Percentiles rank a stretch among this genome's conserved stretches.
Evolutionary conservation across 495 filamentous ascomycete genomes (phyloP).

Genomic region (Tuber calosporum): DNA sequence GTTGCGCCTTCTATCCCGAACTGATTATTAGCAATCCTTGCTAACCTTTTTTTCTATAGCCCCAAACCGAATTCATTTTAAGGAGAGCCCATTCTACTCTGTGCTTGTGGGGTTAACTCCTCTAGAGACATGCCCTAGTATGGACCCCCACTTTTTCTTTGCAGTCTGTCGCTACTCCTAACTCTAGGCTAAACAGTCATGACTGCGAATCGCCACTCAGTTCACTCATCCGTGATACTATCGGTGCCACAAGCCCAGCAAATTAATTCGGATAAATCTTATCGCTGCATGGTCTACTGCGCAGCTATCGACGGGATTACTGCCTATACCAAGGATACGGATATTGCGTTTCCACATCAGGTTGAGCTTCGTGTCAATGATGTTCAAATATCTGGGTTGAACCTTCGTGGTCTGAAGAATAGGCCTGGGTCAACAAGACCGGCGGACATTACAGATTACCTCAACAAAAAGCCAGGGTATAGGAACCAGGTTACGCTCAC

Average conservation of each 20-base stretch:
- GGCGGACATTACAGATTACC: slow-evolving; percentile 72
- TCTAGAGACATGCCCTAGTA: slow-evolving; percentile 63
- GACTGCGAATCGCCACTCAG: slow-evolving; percentile 55
- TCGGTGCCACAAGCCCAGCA: slow-evolving; percentile 42
- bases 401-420: slow-evolving; percentile 87
- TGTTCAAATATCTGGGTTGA: slow-evolving; percentile 64
- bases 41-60: slow-evolving; percentile 26
- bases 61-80: slow-evolving; percentile 52
- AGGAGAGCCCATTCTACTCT: slow-evolving; percentile 70
- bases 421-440: slow-evolving; percentile 88
- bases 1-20: slow-evolving; percentile 19
- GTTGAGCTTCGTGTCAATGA: slow-evolving; percentile 85
- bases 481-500: slow-evolving; percentile 73
- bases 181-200: slow-evolving; percentile 46
- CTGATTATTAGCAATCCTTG: slow-evolving; percentile 23
- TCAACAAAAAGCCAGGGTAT: slow-evolving; percentile 60
- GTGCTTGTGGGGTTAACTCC: slow-evolving; percentile 55
- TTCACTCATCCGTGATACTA: slow-evolving; percentile 50
- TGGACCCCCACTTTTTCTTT: slow-evolving; percentile 33
- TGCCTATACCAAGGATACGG: slow-evolving; percentile 52
- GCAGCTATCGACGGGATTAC: slow-evolving; percentile 52
- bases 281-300: slow-evolving; percentile 68
- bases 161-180: slow-evolving; percentile 11
- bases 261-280: slow-evolving; percentile 48
- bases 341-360: slow-evolving; percentile 84